Evolutionary conservation across 148 eudicot species (phyloP), one percentile per base, ranked within the genome.

Genomic region (Silene conica): DNA sequence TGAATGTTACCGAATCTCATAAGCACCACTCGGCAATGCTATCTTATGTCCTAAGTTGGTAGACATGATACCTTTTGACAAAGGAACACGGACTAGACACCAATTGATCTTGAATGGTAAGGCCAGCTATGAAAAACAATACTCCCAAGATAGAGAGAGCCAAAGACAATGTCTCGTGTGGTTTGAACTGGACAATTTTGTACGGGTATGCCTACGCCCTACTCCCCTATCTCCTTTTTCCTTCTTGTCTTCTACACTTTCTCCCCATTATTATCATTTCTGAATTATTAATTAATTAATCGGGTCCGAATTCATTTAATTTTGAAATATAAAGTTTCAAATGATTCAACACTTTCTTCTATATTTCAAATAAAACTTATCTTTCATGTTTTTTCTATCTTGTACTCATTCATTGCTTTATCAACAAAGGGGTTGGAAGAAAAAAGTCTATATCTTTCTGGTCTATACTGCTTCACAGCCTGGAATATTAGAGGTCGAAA

Each of bases 171-270:
- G 15, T 11, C 50, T 66, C 80, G 68, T 78, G 76, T 73, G 75
- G 75, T 18, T 23, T 23, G 65, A 72, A 78, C 64, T 72, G 60
- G 67, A 72, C 76, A 78, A 70, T 52, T 58, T 65, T 77, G 75
- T 55, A 72, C 70, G 75, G 63, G 48, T 71, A 77, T 56, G 28
- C 13, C 46, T 71, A 57, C 56, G 38, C 3, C 14, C 57, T 55
- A 0, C 13, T 2, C 20, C 2, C 55, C 1, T 11, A 38, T n/a
- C 21, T 31, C 1, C 55, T 70, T 55, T 77, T 71, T 70, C 52
- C 52, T 13, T 31, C 72, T 77, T 77, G 79, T 77, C 67, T 22
- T 64, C 20, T 68, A 18, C 20, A 34, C 50, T 18, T 70, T 38
- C 13, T 8, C 5, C 5, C 75, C 41, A 70, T 34, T 62, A 28